A percentile compares a stretch with the other conserved stretches of the same genome.
Evolutionary conservation across 495 filamentous ascomycete genomes (phyloP).

Genomic region (Astrocystis sublimbata): DNA sequence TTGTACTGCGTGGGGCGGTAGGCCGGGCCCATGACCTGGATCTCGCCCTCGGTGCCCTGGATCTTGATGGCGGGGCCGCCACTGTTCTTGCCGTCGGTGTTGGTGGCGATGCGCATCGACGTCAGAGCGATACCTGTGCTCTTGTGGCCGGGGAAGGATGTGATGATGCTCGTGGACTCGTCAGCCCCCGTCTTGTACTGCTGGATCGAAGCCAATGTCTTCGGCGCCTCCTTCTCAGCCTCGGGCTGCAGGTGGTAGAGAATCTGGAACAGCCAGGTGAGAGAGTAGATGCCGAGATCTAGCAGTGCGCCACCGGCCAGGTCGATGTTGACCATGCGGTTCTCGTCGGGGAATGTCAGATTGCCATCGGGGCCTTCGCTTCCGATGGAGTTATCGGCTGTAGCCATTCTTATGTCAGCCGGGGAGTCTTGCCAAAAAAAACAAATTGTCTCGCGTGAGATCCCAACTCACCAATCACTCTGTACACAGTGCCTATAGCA

Average conservation of each 20-base stretch:
- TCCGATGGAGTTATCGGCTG: constrained; percentile 62
- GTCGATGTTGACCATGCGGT: constrained; percentile 86
- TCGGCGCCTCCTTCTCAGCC: constrained; percentile 51
- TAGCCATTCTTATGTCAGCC: constrained; percentile 16
- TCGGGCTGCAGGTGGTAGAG: constrained; percentile 77
- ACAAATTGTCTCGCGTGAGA: not conserved
- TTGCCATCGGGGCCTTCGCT: constrained; percentile 40
- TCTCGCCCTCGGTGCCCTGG: constrained; percentile 82
- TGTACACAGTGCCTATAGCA: constrained; percentile 72
- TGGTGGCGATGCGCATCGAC: constrained; percentile 64
- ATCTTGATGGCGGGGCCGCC: constrained; percentile 75
- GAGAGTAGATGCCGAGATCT: constrained; percentile 83
- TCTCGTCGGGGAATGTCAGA: constrained; percentile 50
- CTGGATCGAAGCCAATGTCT: constrained; percentile 61
- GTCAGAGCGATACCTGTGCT: constrained; percentile 80
- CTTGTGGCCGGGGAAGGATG: constrained; percentile 68
- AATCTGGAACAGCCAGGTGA: constrained; percentile 93
- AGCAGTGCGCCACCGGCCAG: constrained; percentile 83
- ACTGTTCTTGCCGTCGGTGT: constrained; percentile 63
- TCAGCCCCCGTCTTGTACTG: constrained; percentile 85
- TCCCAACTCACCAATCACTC: constrained; percentile 60
- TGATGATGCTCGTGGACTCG: constrained; percentile 75
- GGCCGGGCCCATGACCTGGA: constrained; percentile 74
- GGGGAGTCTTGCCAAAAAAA: not conserved
- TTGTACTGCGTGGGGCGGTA: constrained; percentile 70